phyloP scores from a whole-genome alignment of 495 filamentous ascomycete genomes.

The Talaromyces wortmannii region DNA sequence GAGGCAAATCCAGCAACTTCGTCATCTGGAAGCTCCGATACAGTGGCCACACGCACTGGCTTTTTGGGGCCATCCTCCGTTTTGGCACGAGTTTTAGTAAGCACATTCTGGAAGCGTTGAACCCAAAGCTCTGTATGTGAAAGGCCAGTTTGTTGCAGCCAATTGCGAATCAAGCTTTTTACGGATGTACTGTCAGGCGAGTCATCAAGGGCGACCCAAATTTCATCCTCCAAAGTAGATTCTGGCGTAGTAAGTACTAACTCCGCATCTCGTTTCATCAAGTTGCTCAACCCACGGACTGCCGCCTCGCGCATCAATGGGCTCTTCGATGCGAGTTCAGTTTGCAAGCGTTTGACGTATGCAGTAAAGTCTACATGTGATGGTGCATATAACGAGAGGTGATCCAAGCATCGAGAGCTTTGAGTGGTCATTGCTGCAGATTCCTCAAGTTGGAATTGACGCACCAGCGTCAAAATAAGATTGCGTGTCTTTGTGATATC shows the following conservation, averaged over 20 bases:
- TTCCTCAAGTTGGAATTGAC: slow-evolving; percentile 75
- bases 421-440: slow-evolving; percentile 66
- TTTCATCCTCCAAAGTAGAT: slow-evolving; percentile 75
- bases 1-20: slow-evolving; percentile 92
- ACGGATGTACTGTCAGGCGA: slow-evolving; percentile 69
- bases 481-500: slow-evolving; percentile 88
- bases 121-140: slow-evolving; percentile 77
- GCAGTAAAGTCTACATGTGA: slow-evolving; percentile 72
- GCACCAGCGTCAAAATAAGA: slow-evolving; percentile 79
- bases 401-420: slow-evolving; percentile 78
- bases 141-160: slow-evolving; percentile 81
- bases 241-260: slow-evolving; percentile 68
- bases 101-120: slow-evolving; percentile 74
- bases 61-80: slow-evolving; percentile 40
- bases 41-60: slow-evolving; percentile 40
- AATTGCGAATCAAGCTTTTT: slow-evolving; percentile 77
- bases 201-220: slow-evolving; percentile 83
- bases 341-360: slow-evolving; percentile 79
- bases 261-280: slow-evolving; percentile 87
- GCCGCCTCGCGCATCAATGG: slow-evolving; percentile 68
- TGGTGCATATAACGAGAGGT: slow-evolving; percentile 87
- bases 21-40: slow-evolving; percentile 82
- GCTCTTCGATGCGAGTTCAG: slow-evolving; percentile 61
- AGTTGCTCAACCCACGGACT: slow-evolving; percentile 81
- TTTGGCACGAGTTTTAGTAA: slow-evolving; percentile 76